Evolutionary conservation across 1,284 basidiomycete genomes (phyloP).

Genomic region (Laetiporus sulphureus): DNA sequence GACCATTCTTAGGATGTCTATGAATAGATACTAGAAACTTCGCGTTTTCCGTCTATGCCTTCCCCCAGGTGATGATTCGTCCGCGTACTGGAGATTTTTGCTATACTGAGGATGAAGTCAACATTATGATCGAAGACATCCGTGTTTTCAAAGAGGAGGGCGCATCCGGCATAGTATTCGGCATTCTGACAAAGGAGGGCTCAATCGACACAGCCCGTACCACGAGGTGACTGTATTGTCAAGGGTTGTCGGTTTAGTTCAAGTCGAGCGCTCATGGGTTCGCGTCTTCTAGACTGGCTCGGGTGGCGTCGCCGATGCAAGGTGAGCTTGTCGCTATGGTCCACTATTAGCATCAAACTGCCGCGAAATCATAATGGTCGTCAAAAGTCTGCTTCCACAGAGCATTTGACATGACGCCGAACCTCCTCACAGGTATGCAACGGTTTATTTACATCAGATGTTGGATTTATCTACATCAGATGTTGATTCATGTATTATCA

Average conservation of each 20-base stretch:
- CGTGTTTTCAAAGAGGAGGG: slow-evolving; percentile 47
- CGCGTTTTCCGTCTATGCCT: background rate
- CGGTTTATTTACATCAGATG: background rate
- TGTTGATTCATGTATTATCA: no score
- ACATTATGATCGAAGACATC: slow-evolving; percentile 72
- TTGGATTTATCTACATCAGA: no score
- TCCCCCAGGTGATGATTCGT: slow-evolving; percentile 64
- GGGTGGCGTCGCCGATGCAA: slow-evolving; percentile 56
- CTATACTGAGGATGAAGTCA: slow-evolving; percentile 57
- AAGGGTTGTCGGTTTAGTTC: background rate
- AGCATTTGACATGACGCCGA: slow-evolving; percentile 70
- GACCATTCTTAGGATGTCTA: no score
- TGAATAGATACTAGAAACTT: no score
- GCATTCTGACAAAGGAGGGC: slow-evolving; percentile 54
- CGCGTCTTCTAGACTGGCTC: slow-evolving; percentile 59
- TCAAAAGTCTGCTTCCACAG: slow-evolving; percentile 75
- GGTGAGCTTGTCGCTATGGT: slow-evolving; percentile 35
- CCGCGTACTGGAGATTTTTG: slow-evolving; percentile 73
- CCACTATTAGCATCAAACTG: background rate
- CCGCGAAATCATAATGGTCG: background rate
- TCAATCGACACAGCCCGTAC: slow-evolving; percentile 51
- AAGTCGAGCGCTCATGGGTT: slow-evolving; percentile 1
- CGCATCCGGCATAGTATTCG: slow-evolving; percentile 66
- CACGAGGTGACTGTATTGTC: slow-evolving; percentile 33
- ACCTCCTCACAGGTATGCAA: slow-evolving; percentile 43